Base-by-base conservation (phyloP, 768 basidiomycete genomes). In the Leccinum boreale region DNA sequence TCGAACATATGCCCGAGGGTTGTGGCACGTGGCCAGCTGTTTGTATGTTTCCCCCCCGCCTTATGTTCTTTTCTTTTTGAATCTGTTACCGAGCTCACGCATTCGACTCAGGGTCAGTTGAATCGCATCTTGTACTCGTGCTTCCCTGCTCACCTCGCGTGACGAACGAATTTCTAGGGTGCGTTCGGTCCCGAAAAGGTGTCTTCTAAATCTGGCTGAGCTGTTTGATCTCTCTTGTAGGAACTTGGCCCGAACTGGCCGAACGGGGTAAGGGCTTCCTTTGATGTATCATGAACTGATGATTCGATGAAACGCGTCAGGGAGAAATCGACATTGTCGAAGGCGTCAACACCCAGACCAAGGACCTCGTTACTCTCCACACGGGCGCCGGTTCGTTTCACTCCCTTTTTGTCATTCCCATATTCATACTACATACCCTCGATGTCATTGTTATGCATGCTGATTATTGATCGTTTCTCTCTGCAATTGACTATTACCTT, bases 21-120 rank as follows among this genome's bases (percentile, higher is more conserved):
- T 77, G 77, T 53, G 76, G 74, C 0, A 75, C 74, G 7, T 77
- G 75, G 74, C 75, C 74, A 10, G 73, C 73, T 39, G 49, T 73
- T 9, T 76, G 74, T 74, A n/a, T 10, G 70, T 71, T 31, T 14
- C 31, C 12, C 14, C 23, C 31, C n/a, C n/a, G 9, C n/a, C 17
- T 42, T 42, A 1, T 42, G 23, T 33, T 7, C n/a, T 24, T 8
- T 9, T 17, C 48, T 52, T 12, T 9, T 1, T 12, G 10, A 11
- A 15, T 23, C 2, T 33, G 1, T 15, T 8, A 24, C 44, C 23
- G 14, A 3, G 24, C 33, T 56, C 42, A 50, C 23, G 15, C 24
- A 10, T 17, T 23, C 4, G 3, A 44, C 10, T 12, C 3, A 67
- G 66, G 67, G 66, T 67, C 12, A 49, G 67, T 68, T 8, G 26